Evolutionary conservation across 2,329 filamentous ascomycete genomes (phyloP).

Genomic region (Monilinia polystroma): DNA sequence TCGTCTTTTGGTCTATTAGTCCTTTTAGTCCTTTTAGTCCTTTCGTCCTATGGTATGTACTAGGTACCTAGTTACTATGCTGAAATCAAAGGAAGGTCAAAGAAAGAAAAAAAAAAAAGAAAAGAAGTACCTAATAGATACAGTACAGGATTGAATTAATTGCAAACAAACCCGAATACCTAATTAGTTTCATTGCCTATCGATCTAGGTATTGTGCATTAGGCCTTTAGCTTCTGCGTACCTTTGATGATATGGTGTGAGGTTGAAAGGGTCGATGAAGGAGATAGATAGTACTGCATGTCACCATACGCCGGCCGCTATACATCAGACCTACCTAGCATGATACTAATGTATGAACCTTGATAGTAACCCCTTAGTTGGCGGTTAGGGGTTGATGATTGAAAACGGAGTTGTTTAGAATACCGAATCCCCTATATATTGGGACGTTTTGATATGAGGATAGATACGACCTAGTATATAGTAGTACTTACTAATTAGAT

Average conservation of each 20-base stretch:
- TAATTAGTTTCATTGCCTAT: not conserved
- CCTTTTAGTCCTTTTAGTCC: too few species aligned
- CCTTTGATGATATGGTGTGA: not conserved
- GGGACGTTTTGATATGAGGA: not conserved
- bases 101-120: too few species aligned
- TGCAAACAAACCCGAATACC: not conserved
- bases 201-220: too few species aligned
- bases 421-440: not conserved
- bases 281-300: constrained; percentile 2
- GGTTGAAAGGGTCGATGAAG: not conserved
- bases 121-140: too few species aligned
- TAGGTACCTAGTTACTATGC: too few species aligned
- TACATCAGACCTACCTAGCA: not conserved
- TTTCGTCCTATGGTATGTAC: too few species aligned
- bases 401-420: not conserved
- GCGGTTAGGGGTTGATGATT: not conserved
- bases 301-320: not conserved
- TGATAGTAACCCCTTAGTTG: constrained; percentile 9
- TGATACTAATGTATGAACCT: constrained; percentile 14
- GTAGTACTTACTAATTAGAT: too few species aligned
- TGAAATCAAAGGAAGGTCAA: too few species aligned
- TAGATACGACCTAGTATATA: not conserved
- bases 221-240: too few species aligned
- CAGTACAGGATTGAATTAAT: not conserved
- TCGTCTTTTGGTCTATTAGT: too few species aligned